Percentiles rank a stretch among this genome's conserved stretches.
Evolutionary conservation across 441 rosid species (phyloP).

Genomic region (Metrosideros polymorpha): DNA sequence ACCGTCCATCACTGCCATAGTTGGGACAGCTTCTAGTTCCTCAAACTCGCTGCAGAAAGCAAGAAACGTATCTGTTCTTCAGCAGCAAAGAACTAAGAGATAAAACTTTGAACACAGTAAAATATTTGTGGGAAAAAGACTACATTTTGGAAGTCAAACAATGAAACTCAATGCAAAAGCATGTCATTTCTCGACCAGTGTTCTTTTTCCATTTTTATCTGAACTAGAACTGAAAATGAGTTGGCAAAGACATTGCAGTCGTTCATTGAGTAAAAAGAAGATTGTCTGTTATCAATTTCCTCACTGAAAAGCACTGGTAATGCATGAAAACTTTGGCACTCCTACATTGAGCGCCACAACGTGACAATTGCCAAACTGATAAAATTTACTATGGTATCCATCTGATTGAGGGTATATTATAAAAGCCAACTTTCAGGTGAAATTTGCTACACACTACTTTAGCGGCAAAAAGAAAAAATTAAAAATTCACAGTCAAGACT

Average conservation of each 20-base stretch:
- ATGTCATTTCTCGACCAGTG: background rate
- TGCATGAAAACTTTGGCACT: background rate
- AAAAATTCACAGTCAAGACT: background rate
- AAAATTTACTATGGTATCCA: background rate
- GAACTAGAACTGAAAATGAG: background rate
- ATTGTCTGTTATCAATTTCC: background rate
- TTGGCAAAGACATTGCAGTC: background rate
- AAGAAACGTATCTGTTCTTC: background rate
- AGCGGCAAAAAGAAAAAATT: background rate
- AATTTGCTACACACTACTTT: background rate
- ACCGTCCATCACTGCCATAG: constrained; percentile 82
- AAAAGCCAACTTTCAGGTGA: background rate
- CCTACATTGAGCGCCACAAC: background rate
- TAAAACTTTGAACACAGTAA: background rate
- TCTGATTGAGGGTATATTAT: background rate
- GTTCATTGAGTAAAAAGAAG: background rate
- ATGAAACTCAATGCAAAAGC: background rate
- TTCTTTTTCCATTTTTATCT: background rate
- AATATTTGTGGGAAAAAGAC: background rate
- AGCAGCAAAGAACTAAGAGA: background rate
- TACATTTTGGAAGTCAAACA: background rate
- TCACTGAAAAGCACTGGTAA: background rate
- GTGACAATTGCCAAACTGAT: background rate
- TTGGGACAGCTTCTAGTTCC: constrained; percentile 83
- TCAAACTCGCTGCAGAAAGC: constrained; percentile 64